These are phyloP conservation scores for Batrachochytrium dendrobatidis DNA, from an alignment of 371 early-diverging fungal species.

Conservation along the genomic window DNA sequence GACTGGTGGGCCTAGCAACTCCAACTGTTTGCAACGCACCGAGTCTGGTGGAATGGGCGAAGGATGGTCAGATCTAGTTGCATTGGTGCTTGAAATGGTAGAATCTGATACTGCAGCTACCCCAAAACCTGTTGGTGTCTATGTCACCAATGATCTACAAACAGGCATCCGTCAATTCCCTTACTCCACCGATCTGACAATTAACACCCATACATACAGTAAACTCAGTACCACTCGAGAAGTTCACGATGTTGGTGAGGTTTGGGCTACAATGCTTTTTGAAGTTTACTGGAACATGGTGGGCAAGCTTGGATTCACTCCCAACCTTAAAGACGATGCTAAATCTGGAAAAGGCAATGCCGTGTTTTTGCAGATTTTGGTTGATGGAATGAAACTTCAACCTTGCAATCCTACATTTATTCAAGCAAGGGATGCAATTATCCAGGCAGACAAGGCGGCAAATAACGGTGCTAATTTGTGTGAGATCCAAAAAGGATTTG, in stretches of 20 bases:
- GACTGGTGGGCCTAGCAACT: conserved; percentile 84
- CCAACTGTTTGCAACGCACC: conserved; percentile 74
- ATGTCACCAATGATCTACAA: conserved; percentile 51
- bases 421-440: conserved; percentile 84
- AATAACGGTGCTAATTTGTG: conserved; percentile 76
- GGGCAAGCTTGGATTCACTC: conserved; percentile 58
- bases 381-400: conserved; percentile 83
- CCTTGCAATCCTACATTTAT: conserved; percentile 83
- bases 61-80: conserved; percentile 90
- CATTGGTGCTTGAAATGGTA: conserved; percentile 63
- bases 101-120: conserved; percentile 41
- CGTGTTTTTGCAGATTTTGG: conserved; percentile 69
- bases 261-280: conserved; percentile 52
- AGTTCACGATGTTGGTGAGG: conserved; percentile 28
- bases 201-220: conserved; percentile 23
- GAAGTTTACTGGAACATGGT: conserved; percentile 82
- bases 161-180: conserved; percentile 75
- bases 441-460: conserved; percentile 65
- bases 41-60: conserved; percentile 92
- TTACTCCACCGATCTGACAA: conserved; percentile 22
- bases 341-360: conserved; percentile 28
- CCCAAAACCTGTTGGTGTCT: conserved; percentile 66
- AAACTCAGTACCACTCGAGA: conserved; percentile 9
- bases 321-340: conserved; percentile 35
- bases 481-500: conserved; percentile 76